phyloP scores from a whole-genome alignment of 1,139 yeast species.

The Geotrichum histeridarum region DNA sequence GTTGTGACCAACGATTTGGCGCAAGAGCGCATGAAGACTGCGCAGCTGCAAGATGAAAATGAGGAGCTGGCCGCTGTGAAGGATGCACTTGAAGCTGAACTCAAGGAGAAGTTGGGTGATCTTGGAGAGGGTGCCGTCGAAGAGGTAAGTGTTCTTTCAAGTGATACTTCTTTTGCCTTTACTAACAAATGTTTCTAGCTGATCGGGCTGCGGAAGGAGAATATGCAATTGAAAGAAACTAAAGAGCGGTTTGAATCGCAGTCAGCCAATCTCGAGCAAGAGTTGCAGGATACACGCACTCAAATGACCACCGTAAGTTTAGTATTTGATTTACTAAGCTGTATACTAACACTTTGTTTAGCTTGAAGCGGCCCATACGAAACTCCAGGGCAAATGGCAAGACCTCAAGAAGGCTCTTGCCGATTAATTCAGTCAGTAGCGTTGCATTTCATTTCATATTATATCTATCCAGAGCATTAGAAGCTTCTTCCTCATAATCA shows the following conservation, averaged over 20 bases:
- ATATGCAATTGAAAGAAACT: conserved; percentile 35
- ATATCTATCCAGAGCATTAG: neutral
- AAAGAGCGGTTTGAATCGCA: conserved; percentile 35
- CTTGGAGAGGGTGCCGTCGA: conserved; percentile 19
- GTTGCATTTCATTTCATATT: conserved; percentile 9
- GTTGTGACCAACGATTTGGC: conserved; percentile 72
- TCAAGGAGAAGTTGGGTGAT: conserved; percentile 16
- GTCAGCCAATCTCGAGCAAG: conserved; percentile 34
- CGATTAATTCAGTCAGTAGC: conserved; percentile 22
- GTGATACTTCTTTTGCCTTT: conserved; percentile 39
- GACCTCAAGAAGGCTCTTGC: conserved; percentile 35
- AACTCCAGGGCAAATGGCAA: conserved; percentile 30
- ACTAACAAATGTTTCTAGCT: conserved; percentile 57
- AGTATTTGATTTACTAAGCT: neutral
- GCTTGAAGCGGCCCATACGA: conserved; percentile 29
- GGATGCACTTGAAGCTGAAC: conserved; percentile 42
- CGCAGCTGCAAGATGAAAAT: conserved; percentile 62
- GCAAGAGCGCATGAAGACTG: conserved; percentile 56
- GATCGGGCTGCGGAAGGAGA: conserved; percentile 46
- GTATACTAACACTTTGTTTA: conserved; percentile 11
- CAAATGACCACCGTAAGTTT: conserved; percentile 19
- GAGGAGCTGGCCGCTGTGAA: conserved; percentile 52
- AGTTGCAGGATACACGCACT: conserved; percentile 29
- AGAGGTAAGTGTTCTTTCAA: conserved; percentile 11
- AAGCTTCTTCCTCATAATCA: conserved; percentile 16